Conservation (phyloP, 192 early-diverging fungal genomes). For the Podochytrium sp. region DNA sequence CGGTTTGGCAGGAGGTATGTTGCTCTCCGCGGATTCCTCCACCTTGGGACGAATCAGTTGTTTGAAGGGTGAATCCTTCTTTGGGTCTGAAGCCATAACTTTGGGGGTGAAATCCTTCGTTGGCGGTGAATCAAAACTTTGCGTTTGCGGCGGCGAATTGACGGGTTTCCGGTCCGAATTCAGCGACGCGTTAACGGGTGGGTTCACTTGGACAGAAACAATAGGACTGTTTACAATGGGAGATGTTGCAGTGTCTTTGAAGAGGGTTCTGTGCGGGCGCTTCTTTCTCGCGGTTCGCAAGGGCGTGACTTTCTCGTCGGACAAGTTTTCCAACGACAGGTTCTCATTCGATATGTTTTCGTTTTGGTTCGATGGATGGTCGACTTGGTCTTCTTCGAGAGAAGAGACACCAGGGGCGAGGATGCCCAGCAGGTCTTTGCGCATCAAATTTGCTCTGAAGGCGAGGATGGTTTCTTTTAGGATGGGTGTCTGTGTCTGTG, state of each 20-base stretch:
- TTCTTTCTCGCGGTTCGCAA: background rate
- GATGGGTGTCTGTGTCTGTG: background rate
- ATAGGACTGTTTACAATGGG: background rate
- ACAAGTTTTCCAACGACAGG: background rate
- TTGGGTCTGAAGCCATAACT: background rate
- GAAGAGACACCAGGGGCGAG: background rate
- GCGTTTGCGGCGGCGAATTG: background rate
- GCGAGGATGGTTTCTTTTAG: background rate
- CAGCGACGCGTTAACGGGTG: too few relatives aligned
- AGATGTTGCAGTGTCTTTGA: constrained; percentile 9
- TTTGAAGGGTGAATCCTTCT: too few relatives aligned
- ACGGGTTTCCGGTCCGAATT: background rate
- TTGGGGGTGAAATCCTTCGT: background rate
- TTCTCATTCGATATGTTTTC: background rate
- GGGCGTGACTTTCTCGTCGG: background rate
- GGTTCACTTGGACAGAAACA: background rate
- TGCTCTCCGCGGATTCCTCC: background rate
- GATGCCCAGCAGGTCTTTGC: background rate
- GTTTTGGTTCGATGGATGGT: too few relatives aligned
- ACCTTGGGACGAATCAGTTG: background rate
- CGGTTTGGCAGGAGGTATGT: background rate
- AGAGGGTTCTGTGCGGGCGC: background rate
- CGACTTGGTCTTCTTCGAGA: background rate
- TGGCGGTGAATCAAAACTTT: too few relatives aligned
- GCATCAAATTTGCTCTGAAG: background rate